Percentiles rank a stretch among this genome's conserved stretches.
These are phyloP conservation scores for Boletus sp. DNA, from an alignment of 1,284 basidiomycete species.

Conservation along the genomic window DNA sequence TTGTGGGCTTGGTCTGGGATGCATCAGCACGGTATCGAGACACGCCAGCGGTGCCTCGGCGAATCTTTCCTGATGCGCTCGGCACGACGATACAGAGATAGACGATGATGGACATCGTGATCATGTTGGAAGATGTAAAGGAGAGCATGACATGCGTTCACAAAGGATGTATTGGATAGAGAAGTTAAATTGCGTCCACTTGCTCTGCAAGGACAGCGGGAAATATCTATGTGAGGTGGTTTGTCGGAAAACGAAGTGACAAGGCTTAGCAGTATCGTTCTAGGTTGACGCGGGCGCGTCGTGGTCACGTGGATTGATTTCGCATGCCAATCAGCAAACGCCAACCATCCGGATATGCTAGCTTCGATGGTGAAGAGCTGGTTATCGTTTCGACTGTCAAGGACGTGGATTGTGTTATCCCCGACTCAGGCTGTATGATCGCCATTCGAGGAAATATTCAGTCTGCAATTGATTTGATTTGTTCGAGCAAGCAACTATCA, in stretches of 20 bases:
- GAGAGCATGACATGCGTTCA: slow-evolving; percentile 9
- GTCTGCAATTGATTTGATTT: no score
- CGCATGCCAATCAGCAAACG: no score
- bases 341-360: no score
- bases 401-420: no score
- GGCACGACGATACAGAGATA: slow-evolving; percentile 9
- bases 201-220: slow-evolving; percentile 17
- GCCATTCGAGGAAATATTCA: no score
- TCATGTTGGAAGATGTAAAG: slow-evolving; percentile 13
- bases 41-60: neutral
- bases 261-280: neutral
- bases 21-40: neutral
- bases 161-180: neutral
- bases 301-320: slow-evolving; percentile 18
- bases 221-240: neutral
- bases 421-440: no score
- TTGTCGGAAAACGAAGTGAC: neutral
- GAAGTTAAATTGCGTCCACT: neutral
- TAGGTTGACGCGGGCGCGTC: neutral
- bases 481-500: no score
- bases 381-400: no score
- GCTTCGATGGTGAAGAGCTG: no score
- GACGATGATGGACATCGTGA: slow-evolving; percentile 12
- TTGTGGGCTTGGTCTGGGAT: slow-evolving; percentile 2
- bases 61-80: slow-evolving; percentile 3